A percentile compares a stretch with the other conserved stretches of the same genome.
Evolutionary conservation across 2,329 filamentous ascomycete species (phyloP).

Genomic region (Fusarium sp.): DNA sequence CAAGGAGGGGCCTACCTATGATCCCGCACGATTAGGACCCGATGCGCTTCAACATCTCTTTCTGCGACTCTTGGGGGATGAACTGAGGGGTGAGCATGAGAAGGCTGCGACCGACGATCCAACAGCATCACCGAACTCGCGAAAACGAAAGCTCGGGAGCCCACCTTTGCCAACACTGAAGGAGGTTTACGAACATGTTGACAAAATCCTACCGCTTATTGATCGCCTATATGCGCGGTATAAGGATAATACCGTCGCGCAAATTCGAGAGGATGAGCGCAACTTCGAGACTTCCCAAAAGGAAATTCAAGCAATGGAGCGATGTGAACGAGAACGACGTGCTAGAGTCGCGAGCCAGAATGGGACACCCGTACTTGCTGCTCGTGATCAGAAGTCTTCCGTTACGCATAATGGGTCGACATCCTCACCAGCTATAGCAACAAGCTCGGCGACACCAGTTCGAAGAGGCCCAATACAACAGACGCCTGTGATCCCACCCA

Average conservation of each 20-base stretch:
- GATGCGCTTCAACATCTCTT: slow-evolving; percentile 84
- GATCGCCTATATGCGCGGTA: slow-evolving; percentile 80
- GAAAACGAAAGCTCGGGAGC: slow-evolving; percentile 78
- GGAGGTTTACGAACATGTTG: slow-evolving; percentile 72
- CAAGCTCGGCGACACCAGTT: slow-evolving; percentile 31
- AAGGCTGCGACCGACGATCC: slow-evolving; percentile 53
- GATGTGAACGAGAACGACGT: slow-evolving; percentile 51
- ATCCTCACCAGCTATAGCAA: slow-evolving; percentile 35
- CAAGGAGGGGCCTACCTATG: slow-evolving; percentile 74
- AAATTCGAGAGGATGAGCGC: slow-evolving; percentile 79
- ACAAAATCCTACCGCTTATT: slow-evolving; percentile 76
- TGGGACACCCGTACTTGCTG: slow-evolving; percentile 45
- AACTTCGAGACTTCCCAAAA: slow-evolving; percentile 69
- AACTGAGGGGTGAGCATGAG: slow-evolving; percentile 65
- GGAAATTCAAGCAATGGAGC: slow-evolving; percentile 76
- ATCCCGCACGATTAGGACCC: slow-evolving; percentile 77
- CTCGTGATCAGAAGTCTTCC: slow-evolving; percentile 46
- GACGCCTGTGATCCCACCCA: slow-evolving; percentile 50
- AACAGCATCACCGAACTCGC: slow-evolving; percentile 64
- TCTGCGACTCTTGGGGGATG: slow-evolving; percentile 77
- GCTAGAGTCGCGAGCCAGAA: slow-evolving; percentile 50
- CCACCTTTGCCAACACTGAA: slow-evolving; percentile 71
- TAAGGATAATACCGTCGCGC: slow-evolving; percentile 71
- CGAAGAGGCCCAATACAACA: slow-evolving; percentile 44
- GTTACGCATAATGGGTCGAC: slow-evolving; percentile 38